These are phyloP conservation scores for Leucocoprinus leucothites DNA, from an alignment of 768 basidiomycete species.

Conservation along the genomic window DNA sequence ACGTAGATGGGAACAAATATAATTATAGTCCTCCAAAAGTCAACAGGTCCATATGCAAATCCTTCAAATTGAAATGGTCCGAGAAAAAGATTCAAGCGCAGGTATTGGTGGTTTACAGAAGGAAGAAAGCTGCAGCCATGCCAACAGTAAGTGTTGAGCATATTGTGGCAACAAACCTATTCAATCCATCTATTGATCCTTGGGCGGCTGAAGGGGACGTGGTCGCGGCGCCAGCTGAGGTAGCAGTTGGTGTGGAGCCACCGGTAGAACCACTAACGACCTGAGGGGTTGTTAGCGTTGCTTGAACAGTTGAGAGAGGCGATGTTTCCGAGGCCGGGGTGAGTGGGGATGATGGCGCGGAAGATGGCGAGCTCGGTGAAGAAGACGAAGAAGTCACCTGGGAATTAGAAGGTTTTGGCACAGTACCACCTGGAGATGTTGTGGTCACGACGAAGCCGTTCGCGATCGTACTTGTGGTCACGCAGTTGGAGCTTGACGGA, in stretches of 20 bases:
- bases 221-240: background rate
- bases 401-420: conserved; percentile 16
- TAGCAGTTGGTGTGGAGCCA: background rate
- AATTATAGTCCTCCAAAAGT: background rate
- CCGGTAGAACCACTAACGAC: background rate
- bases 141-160: conserved; percentile 1
- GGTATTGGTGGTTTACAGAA: background rate
- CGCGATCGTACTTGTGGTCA: conserved; percentile 44
- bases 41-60: background rate
- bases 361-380: too few relatives aligned
- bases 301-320: background rate
- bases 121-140: background rate
- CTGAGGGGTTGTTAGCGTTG: background rate
- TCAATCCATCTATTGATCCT: background rate
- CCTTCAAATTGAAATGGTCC: background rate
- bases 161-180: background rate
- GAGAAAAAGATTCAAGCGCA: background rate
- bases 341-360: background rate
- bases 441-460: conserved; percentile 35
- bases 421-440: conserved; percentile 15
- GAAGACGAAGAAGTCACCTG: background rate
- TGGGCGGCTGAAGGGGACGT: background rate
- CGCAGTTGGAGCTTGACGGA: conserved; percentile 62
- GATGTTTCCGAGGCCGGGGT: background rate
- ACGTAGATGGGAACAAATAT: background rate